A percentile compares a stretch with the other conserved stretches of the same genome.
Evolutionary conservation across 495 filamentous ascomycete species (phyloP).

Genomic region (Neurospora sp.): DNA sequence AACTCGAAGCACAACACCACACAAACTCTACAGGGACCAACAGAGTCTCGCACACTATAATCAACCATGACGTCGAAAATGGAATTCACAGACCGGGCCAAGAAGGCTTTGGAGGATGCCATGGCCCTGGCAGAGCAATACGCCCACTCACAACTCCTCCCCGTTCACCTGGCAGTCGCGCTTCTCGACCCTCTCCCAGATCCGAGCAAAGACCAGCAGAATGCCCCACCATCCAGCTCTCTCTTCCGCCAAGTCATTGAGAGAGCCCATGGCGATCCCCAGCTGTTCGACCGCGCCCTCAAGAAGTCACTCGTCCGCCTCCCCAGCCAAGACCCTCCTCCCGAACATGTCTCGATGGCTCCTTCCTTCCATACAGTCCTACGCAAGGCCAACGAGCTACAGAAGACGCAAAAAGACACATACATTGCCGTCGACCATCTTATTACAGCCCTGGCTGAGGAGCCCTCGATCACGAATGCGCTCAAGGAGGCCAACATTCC

Average conservation of each 20-base stretch:
- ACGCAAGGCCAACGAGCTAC: constrained; percentile 74
- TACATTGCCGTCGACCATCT: constrained; percentile 92
- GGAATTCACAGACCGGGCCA: constrained; percentile 88
- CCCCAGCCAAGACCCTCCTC: constrained; percentile 89
- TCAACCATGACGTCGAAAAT: constrained; percentile 45
- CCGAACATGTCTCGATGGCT: constrained; percentile 71
- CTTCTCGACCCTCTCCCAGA: constrained; percentile 78
- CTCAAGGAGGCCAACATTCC: constrained; percentile 84
- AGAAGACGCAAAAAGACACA: constrained; percentile 91
- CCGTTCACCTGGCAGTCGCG: constrained; percentile 78
- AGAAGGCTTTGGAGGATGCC: constrained; percentile 78
- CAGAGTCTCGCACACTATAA: constrained; percentile 11
- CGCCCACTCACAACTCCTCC: constrained; percentile 78
- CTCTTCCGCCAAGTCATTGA: constrained; percentile 92
- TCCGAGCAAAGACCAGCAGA: constrained; percentile 65
- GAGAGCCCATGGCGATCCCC: constrained; percentile 84
- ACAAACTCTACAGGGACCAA: constrained; percentile 4
- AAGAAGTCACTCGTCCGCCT: constrained; percentile 87
- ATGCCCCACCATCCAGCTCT: constrained; percentile 49
- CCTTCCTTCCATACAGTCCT: constrained; percentile 74
- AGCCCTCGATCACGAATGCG: constrained; percentile 57
- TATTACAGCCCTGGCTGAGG: constrained; percentile 73
- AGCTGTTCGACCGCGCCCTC: constrained; percentile 73
- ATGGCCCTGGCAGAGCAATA: constrained; percentile 76
- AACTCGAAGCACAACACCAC: background rate